A percentile compares a stretch with the other conserved stretches of the same genome.
phyloP scores from a whole-genome alignment of 768 basidiomycete species.

The Tricholoma saponaceum region DNA sequence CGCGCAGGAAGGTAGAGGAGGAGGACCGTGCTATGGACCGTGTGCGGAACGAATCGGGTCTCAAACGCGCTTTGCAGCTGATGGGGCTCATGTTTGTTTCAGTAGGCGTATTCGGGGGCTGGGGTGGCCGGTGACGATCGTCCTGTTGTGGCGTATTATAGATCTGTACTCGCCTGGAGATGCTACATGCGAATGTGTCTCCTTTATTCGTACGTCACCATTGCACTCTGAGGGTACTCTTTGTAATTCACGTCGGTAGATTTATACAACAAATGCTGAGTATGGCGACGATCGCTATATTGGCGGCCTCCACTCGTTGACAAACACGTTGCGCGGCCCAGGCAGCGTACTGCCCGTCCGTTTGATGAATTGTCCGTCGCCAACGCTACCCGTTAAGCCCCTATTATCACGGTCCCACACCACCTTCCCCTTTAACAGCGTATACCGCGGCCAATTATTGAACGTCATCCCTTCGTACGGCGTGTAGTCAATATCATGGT shows the following conservation, averaged over 20 bases:
- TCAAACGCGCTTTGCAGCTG: constrained; percentile 21
- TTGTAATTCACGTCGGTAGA: background rate
- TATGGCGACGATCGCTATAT: background rate
- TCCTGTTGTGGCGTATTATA: background rate
- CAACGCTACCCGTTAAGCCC: background rate
- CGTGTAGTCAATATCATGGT: background rate
- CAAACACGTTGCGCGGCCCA: background rate
- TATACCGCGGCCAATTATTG: background rate
- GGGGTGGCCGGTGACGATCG: background rate
- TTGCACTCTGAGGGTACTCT: background rate
- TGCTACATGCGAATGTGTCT: background rate
- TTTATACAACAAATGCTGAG: background rate
- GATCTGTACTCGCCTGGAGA: background rate
- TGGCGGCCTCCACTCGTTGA: background rate
- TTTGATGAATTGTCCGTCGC: background rate
- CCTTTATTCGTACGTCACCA: background rate
- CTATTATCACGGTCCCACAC: background rate
- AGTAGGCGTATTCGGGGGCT: constrained; percentile 14
- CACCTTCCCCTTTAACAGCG: background rate
- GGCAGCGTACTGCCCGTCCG: background rate
- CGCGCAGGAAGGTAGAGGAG: background rate
- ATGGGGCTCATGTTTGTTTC: constrained; percentile 14
- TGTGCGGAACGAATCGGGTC: constrained; percentile 17
- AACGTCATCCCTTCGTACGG: background rate
- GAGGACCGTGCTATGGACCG: constrained; percentile 18